These are phyloP conservation scores for Cryptococcus sp. DNA, from an alignment of 1,284 basidiomycete genomes.

Conservation along the genomic window DNA sequence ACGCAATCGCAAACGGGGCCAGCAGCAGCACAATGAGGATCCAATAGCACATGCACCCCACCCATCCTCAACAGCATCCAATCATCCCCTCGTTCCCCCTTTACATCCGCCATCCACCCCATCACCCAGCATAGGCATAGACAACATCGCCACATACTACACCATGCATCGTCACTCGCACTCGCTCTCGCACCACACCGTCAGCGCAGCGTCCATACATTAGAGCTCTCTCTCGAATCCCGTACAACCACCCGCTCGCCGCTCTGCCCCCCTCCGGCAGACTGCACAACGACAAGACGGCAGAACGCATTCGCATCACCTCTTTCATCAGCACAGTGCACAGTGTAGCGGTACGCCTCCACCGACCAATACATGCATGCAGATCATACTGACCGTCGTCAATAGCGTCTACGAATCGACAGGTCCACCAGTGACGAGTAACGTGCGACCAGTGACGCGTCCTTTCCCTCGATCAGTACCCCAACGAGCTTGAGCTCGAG, in stretches of 20 bases:
- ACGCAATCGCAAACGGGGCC: background rate
- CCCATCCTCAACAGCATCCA: background rate
- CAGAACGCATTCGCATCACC: too few relatives aligned
- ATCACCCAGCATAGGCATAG: constrained; percentile 9
- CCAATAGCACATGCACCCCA: constrained; percentile 3
- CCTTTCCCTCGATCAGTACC: too few relatives aligned
- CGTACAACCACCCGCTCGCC: background rate
- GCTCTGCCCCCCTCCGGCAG: background rate
- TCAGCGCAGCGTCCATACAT: background rate
- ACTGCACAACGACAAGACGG: background rate
- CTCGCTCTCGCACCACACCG: background rate
- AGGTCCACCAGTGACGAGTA: too few relatives aligned
- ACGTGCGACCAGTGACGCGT: too few relatives aligned
- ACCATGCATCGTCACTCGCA: constrained; percentile 1
- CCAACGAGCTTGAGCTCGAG: too few relatives aligned
- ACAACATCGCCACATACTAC: background rate
- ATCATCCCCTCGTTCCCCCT: constrained; percentile 1
- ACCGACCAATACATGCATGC: too few relatives aligned
- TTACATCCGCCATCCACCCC: background rate
- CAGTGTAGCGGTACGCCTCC: too few relatives aligned
- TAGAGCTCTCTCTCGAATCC: background rate
- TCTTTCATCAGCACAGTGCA: too few relatives aligned
- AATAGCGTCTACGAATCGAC: too few relatives aligned
- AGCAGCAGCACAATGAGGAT: background rate
- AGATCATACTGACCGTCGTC: too few relatives aligned